Evolutionary conservation across 768 basidiomycete species (phyloP).

Genomic region (Rhodotorula diobovata): DNA sequence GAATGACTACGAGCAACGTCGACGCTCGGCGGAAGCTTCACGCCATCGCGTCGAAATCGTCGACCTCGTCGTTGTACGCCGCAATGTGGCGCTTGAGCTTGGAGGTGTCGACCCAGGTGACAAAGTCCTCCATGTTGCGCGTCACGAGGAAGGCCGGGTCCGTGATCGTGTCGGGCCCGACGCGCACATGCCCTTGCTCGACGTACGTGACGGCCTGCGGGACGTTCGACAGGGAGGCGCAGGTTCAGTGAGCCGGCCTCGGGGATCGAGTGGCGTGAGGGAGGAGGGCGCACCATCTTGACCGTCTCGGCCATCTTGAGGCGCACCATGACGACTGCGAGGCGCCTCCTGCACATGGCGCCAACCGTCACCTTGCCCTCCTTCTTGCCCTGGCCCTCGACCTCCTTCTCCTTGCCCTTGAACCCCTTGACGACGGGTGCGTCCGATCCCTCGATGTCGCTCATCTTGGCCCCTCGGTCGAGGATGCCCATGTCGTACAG

Average conservation of each 20-base stretch:
- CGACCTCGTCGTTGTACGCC: constrained; percentile 84
- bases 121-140: constrained; percentile 96
- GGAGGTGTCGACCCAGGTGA: constrained; percentile 98
- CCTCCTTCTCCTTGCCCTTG: constrained; percentile 39
- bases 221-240: background rate
- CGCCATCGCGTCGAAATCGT: constrained; percentile 96
- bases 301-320: constrained; percentile 94
- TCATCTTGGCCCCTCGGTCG: constrained; percentile 77
- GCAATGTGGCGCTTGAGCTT: constrained; percentile 93
- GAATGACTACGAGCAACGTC: too few species aligned
- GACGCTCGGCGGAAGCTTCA: too few species aligned
- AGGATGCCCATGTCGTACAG: constrained; percentile 96
- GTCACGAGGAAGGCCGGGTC: constrained; percentile 96
- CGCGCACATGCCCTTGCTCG: constrained; percentile 95
- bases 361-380: constrained; percentile 92
- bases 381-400: constrained; percentile 32
- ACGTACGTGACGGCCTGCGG: constrained; percentile 87
- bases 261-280: background rate
- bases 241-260: background rate
- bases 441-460: constrained; percentile 58
- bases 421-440: constrained; percentile 37
- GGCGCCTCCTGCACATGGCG: constrained; percentile 82
- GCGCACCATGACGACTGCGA: constrained; percentile 80
- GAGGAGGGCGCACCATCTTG: constrained; percentile 65
- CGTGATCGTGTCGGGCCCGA: constrained; percentile 90